Evolutionary conservation across 441 rosid species (phyloP), one percentile per base, ranked within the genome.

Genomic region (Gossypium davidsonii): DNA sequence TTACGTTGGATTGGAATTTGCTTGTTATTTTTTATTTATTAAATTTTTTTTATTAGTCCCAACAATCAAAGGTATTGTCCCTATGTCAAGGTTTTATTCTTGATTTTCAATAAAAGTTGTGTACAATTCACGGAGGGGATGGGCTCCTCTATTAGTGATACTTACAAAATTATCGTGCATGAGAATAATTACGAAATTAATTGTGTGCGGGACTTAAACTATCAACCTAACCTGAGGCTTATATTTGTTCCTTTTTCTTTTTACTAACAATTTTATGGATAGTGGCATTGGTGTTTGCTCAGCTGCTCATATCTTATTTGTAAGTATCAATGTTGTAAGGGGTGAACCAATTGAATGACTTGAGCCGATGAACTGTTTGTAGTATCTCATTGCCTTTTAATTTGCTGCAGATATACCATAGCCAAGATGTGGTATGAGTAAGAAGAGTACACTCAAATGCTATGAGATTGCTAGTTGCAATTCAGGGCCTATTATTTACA

Each of bases 391-490:
- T 18, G 28, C 6, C 26, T 44, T 17, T 42, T 42, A 44, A 15
- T 42, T 65, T 65, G 15, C 53, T 49, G 25, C 23, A 3, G 6
- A 25, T 14, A 14, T 17, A 48, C 6, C n/a, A 7, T 67, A 34
- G 42, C 58, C 49, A 49, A 67, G 39, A 46, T 67, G 21, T 67
- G 14, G 21, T 10, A 4, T 20, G 69, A 3, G 69, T 18, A 21
- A 39, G 52, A 64, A 67, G 42, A 23, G 23, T 48, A n/a, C 71
- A 67, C 49, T 67, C 23, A 25, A 67, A 67, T 48, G 57, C 6
- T 46, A 66, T 66, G 34, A 23, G 31, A 65, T 12, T 25, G 18
- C 14, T 46, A 65, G 55, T 46, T 67, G 57, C 39, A 46, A 23
- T 48, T 23, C 21, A 65, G 70, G 55, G n/a, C 28, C 18, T 23